Evolutionary conservation across 2,329 filamentous ascomycete species (phyloP).

Genomic region (Stagonosporopsis rhizophila): DNA sequence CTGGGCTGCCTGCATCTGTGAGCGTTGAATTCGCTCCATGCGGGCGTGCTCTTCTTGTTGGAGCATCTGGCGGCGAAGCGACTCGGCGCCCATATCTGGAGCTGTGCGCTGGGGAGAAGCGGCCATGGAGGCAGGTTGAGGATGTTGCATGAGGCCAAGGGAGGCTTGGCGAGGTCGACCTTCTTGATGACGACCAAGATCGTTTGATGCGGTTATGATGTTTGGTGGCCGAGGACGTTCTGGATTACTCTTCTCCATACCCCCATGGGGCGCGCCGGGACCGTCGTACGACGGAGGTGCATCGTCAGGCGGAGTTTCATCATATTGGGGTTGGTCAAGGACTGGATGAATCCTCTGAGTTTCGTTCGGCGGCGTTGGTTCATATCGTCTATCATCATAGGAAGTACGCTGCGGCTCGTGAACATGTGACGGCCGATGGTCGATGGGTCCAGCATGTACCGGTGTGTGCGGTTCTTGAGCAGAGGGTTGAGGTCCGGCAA

Average conservation of each 20-base stretch:
- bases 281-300: slow-evolving; percentile 46
- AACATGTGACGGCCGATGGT: slow-evolving; percentile 10
- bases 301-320: slow-evolving; percentile 36
- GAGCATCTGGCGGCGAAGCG: slow-evolving; percentile 43
- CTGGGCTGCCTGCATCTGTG: slow-evolving; percentile 35
- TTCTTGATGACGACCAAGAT: slow-evolving; percentile 22
- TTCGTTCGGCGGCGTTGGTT: slow-evolving; percentile 11
- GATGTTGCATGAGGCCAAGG: slow-evolving; percentile 46
- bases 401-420: slow-evolving; percentile 16
- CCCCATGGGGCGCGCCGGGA: slow-evolving; percentile 37
- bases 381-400: slow-evolving; percentile 5
- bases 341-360: slow-evolving; percentile 8
- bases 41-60: slow-evolving; percentile 44
- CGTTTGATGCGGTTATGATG: slow-evolving; percentile 31
- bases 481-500: slow-evolving; percentile 27
- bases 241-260: slow-evolving; percentile 40
- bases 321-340: slow-evolving; percentile 25
- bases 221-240: slow-evolving; percentile 40
- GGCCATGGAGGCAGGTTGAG: slow-evolving; percentile 49
- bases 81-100: slow-evolving; percentile 48
- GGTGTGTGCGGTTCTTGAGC: slow-evolving; percentile 37
- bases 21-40: slow-evolving; percentile 40
- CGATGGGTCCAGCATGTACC: slow-evolving; percentile 20
- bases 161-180: slow-evolving; percentile 42
- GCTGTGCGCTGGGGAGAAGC: slow-evolving; percentile 47